phyloP scores from a whole-genome alignment of 2,329 filamentous ascomycete genomes.

The Purpureocillium takamizusanense region DNA sequence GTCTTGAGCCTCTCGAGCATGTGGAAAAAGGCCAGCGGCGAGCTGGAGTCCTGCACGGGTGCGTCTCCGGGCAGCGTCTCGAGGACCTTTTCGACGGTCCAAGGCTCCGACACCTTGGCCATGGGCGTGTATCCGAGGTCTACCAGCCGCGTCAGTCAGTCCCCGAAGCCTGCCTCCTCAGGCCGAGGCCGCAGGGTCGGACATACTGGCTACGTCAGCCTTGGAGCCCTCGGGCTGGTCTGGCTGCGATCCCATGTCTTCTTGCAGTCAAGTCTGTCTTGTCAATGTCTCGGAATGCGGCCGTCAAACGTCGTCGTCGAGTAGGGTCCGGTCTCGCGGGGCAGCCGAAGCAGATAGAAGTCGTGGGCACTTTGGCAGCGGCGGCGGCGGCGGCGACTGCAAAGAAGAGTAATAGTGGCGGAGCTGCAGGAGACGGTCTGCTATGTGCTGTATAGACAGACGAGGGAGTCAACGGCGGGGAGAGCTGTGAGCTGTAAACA shows the following conservation, averaged over 20 bases:
- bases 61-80: conserved; percentile 46
- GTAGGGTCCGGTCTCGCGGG: no score
- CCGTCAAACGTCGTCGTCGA: no score
- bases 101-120: conserved; percentile 34
- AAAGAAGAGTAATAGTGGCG: no score
- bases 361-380: no score
- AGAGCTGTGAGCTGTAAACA: no score
- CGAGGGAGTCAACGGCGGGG: no score
- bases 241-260: conserved; percentile 19
- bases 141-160: conserved; percentile 4
- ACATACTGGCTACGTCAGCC: conserved; percentile 15
- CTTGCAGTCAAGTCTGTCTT: conserved; percentile 2
- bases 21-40: conserved; percentile 89
- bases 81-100: conserved; percentile 55
- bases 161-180: background rate
- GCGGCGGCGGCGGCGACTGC: no score
- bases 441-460: no score
- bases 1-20: conserved; percentile 91
- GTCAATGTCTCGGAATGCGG: background rate
- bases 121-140: conserved; percentile 25
- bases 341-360: no score
- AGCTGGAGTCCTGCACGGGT: conserved; percentile 52
- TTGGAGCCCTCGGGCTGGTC: conserved; percentile 10
- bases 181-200: background rate
- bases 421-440: no score